Percentiles rank a stretch among this genome's conserved stretches.
These are phyloP conservation scores for Rhynchospora breviuscula DNA, from an alignment of 176 grass and related monocot species.

Conservation along the genomic window DNA sequence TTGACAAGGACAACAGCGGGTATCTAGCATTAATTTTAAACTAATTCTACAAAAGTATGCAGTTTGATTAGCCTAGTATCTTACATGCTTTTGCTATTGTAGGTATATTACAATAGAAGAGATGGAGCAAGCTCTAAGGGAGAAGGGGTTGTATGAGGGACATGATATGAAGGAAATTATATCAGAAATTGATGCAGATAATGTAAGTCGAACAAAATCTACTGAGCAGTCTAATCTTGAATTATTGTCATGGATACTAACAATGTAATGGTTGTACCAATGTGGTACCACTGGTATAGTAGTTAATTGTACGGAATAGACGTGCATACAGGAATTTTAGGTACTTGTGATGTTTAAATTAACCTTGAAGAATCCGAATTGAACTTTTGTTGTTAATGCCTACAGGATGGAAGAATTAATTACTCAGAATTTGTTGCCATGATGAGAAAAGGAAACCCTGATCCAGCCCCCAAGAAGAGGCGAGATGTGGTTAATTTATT, in stretches of 20 bases:
- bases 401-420: constrained; percentile 79
- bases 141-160: constrained; percentile 69
- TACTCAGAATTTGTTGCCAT: constrained; percentile 77
- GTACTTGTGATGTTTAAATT: not conserved
- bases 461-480: constrained; percentile 68
- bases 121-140: constrained; percentile 73
- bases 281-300: not conserved
- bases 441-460: constrained; percentile 76
- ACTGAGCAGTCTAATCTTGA: not conserved
- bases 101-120: constrained; percentile 83
- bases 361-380: not conserved
- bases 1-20: constrained; percentile 89
- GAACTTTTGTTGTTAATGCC: not conserved
- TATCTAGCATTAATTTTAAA: constrained; percentile 9
- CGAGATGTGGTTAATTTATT: constrained; percentile 42
- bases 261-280: not conserved
- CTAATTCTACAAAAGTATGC: not conserved
- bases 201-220: constrained; percentile 37
- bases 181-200: constrained; percentile 70
- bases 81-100: not conserved
- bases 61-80: not conserved
- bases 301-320: not conserved
- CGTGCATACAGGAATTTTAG: not conserved
- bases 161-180: constrained; percentile 82
- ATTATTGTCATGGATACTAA: not conserved